phyloP scores from a whole-genome alignment of 495 filamentous ascomycete genomes.

The Neurospora terricola region DNA sequence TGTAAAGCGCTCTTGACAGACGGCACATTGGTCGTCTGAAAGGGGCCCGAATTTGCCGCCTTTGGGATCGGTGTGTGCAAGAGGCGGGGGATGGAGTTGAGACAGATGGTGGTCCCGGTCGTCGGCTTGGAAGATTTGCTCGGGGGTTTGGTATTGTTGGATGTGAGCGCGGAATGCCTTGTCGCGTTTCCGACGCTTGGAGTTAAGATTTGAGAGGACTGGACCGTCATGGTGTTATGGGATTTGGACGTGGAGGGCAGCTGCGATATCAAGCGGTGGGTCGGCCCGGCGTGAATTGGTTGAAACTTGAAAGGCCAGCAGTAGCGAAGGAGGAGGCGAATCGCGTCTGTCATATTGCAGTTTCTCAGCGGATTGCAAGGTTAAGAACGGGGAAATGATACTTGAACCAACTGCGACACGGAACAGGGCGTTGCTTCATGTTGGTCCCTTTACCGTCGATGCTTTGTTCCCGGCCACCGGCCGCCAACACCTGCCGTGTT shows the following conservation, averaged over 20 bases:
- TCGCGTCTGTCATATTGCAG: not conserved
- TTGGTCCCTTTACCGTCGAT: not conserved
- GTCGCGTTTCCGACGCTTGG: not conserved
- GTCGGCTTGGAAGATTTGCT: not conserved
- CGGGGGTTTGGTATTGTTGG: not conserved
- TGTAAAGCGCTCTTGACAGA: not conserved
- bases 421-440: not conserved
- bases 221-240: not conserved
- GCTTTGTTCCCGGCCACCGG: not conserved
- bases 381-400: not conserved
- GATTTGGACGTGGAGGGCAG: not conserved
- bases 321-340: not conserved
- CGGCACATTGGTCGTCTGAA: accelerated
- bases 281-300: not conserved
- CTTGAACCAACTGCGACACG: not conserved
- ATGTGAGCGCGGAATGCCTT: not conserved
- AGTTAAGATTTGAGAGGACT: not conserved
- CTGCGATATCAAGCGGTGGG: not conserved
- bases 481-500: not conserved
- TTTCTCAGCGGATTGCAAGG: not conserved
- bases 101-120: not conserved
- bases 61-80: not conserved
- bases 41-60: not conserved
- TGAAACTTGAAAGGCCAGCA: not conserved
- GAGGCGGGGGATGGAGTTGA: not conserved